Evolutionary conservation across 768 basidiomycete species (phyloP).

Genomic region (Boletus rex-veris): DNA sequence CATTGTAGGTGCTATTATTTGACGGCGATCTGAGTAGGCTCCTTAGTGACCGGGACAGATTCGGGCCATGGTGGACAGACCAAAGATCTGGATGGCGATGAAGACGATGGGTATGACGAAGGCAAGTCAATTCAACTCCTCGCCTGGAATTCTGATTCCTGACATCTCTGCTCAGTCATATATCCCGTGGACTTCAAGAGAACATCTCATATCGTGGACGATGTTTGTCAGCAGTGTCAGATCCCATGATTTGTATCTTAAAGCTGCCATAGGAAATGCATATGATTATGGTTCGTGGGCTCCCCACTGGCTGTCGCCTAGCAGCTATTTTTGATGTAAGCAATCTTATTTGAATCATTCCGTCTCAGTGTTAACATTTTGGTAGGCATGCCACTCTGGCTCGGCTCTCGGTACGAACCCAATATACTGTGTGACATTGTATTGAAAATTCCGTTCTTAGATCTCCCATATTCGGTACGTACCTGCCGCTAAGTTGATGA

Average conservation of each 20-base stretch:
- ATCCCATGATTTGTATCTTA: constrained; percentile 1
- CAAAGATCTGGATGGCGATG: constrained; percentile 78
- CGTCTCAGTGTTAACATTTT: neutral
- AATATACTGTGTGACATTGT: neutral
- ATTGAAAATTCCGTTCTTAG: constrained; percentile 31
- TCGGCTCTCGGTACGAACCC: constrained; percentile 65
- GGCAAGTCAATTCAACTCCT: constrained; percentile 33
- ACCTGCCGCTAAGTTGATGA: neutral
- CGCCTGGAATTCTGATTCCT: neutral
- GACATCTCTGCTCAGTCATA: constrained; percentile 50
- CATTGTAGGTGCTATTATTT: constrained; percentile 54
- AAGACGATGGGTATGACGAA: constrained; percentile 83
- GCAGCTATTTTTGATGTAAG: constrained; percentile 80
- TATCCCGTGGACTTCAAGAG: constrained; percentile 75
- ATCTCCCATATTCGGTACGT: constrained; percentile 65
- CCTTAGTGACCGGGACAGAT: constrained; percentile 39
- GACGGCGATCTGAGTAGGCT: neutral
- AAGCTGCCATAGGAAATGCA: constrained; percentile 56
- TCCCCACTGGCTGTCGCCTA: constrained; percentile 85
- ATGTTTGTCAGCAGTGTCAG: constrained; percentile 49
- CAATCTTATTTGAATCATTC: neutral
- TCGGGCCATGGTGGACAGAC: constrained; percentile 95
- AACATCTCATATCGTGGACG: constrained; percentile 82
- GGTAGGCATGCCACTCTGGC: constrained; percentile 85
- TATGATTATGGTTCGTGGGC: constrained; percentile 69